Evolutionary conservation across 2,329 filamentous ascomycete genomes (phyloP).

Genomic region (Botrytis pseudocinerea): DNA sequence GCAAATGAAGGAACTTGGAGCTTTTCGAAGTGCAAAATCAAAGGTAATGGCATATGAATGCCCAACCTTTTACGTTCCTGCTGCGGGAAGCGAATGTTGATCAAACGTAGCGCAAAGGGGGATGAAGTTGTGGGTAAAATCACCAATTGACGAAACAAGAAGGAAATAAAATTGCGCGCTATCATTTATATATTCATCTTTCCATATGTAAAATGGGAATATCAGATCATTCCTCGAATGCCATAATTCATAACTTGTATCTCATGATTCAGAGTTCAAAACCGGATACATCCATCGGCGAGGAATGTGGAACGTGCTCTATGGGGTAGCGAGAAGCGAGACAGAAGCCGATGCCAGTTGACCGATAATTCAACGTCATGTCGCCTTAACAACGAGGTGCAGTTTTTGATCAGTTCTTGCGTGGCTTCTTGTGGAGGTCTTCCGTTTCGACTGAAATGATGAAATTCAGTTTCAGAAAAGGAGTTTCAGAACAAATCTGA

Average conservation of each 20-base stretch:
- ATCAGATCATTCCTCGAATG: not conserved
- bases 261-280: not conserved
- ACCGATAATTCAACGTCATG: not conserved
- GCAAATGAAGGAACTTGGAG: not conserved
- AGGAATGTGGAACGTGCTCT: not conserved
- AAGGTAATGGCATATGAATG: not conserved
- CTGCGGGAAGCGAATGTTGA: not conserved
- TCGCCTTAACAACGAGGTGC: not conserved
- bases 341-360: not conserved
- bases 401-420: not conserved
- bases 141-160: not conserved
- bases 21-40: not conserved
- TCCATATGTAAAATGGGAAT: not conserved
- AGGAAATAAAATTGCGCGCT: not conserved
- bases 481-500: too few relatives aligned
- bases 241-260: not conserved
- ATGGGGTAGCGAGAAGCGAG: not conserved
- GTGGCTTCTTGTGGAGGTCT: too few relatives aligned
- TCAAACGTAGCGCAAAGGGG: not conserved
- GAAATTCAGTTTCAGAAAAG: not conserved
- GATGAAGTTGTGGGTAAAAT: not conserved
- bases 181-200: not conserved
- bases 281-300: not conserved
- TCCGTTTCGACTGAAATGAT: not conserved
- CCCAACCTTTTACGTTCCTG: accelerated